Base-by-base conservation (phyloP, 1,284 basidiomycete genomes). In the Moesziomyces sp. region DNA sequence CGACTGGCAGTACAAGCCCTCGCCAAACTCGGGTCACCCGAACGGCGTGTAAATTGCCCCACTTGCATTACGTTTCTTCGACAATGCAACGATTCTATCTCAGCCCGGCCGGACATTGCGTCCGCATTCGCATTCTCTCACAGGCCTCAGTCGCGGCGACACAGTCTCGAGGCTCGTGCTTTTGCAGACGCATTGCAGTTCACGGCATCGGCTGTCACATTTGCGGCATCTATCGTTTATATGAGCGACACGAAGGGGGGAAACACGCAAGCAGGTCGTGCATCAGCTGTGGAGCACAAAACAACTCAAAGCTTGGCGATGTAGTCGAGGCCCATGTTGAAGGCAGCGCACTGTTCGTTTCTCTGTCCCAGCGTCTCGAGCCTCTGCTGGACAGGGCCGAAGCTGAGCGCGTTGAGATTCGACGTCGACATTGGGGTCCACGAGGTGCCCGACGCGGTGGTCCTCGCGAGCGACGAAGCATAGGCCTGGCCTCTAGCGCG, bases 1-100 rank as follows among this genome's bases (percentile, higher is more conserved):
- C 26, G 58, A 46, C 21, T 83, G 79, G 78, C 73, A 79, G 58
- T 83, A 83, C 78, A 78, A 82, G 78, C 82, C 82, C 9, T 75
- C 75, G 71, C 72, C 76, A 50, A 74, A 82, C 78, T 80, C 78
- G 13, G 79, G 78, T 46, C 67, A 82, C 62, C 78, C 72, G 28
- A 74, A 74, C 56, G 72, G 72, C 59, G 63, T 58, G 4, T 73
- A 58, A 6, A 50, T 5, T 14, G 30, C 7, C 5, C 38, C 38
- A 14, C 16, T 18, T 18, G 18, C 38, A 40, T 16, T 16, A 14
- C 18, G 38, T 18, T 40, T 8, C 38, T 40, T 3, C 30, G 38
- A 18, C 38, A 40, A 40, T 40, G 26, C 38, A 18, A 40, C 38
- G 38, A 18, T 40, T 40, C 38, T 6, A 18, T 18, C 14, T 18